These are phyloP conservation scores for Aspergillus intermedius DNA, from an alignment of 2,329 filamentous ascomycete species.

Conservation along the genomic window DNA sequence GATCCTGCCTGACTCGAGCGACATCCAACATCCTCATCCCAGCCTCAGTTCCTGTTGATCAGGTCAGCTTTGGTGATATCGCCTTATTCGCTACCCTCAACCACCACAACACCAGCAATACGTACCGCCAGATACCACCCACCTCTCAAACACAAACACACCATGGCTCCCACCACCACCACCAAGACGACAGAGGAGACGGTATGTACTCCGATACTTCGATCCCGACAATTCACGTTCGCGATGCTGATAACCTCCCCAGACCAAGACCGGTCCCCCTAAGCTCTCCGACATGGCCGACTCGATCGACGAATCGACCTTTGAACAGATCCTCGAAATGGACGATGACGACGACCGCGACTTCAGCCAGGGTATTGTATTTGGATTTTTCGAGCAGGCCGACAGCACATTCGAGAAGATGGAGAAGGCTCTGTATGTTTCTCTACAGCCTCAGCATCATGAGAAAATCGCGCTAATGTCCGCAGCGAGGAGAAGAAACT, in stretches of 20 bases:
- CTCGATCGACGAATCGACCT: constrained; percentile 70
- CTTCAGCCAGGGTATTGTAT: constrained; percentile 83
- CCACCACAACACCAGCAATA: neutral
- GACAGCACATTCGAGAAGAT: constrained; percentile 79
- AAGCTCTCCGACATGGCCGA: constrained; percentile 62
- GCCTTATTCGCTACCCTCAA: neutral
- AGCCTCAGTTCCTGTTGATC: neutral
- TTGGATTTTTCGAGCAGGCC: constrained; percentile 88
- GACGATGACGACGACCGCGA: constrained; percentile 84
- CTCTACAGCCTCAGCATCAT: neutral
- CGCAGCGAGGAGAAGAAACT: constrained; percentile 62
- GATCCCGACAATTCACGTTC: constrained; percentile 4
- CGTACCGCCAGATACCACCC: neutral
- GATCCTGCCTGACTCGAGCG: neutral
- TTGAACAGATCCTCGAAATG: constrained; percentile 97
- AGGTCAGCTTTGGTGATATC: neutral
- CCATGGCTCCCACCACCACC: constrained; percentile 23
- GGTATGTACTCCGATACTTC: constrained; percentile 12
- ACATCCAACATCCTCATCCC: neutral
- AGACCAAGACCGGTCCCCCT: constrained; percentile 43
- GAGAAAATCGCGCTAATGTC: neutral
- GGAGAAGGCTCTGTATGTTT: constrained; percentile 71
- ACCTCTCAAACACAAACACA: constrained; percentile 6
- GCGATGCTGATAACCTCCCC: constrained; percentile 8
- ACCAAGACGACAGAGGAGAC: constrained; percentile 20